A percentile compares a stretch with the other conserved stretches of the same genome.
phyloP scores from a whole-genome alignment of 805 yeast species.

The Kazachstania taianensis region DNA sequence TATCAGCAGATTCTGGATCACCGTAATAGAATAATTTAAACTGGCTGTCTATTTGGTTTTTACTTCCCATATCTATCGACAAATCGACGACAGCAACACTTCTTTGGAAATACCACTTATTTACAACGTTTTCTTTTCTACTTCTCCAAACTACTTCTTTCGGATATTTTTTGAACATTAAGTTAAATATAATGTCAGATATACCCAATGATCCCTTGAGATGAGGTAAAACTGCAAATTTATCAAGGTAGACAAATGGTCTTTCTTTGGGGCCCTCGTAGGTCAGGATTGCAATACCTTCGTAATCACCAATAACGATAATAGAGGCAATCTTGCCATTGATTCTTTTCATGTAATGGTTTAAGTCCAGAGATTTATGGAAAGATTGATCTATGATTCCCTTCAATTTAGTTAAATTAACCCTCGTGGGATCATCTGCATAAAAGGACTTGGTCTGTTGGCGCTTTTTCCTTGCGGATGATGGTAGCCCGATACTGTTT shows the following conservation, averaged over 20 bases:
- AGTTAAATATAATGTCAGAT: constrained; percentile 86
- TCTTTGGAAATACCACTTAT: constrained; percentile 95
- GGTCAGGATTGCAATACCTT: constrained; percentile 88
- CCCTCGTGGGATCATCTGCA: no score
- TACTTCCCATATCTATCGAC: constrained; percentile 26
- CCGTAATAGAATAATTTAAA: constrained; percentile 37
- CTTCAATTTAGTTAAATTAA: constrained; percentile 51
- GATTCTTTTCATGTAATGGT: constrained; percentile 58
- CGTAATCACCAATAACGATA: constrained; percentile 86
- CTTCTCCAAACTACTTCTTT: constrained; percentile 86
- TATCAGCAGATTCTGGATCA: constrained; percentile 17
- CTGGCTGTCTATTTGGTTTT: constrained; percentile 20
- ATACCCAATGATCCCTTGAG: constrained; percentile 89
- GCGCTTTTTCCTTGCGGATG: not conserved
- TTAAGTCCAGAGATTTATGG: constrained; percentile 51
- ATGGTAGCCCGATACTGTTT: constrained; percentile 20
- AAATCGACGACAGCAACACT: constrained; percentile 58
- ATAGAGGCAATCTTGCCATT: constrained; percentile 60
- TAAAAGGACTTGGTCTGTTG: constrained; percentile 8
- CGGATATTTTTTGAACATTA: constrained; percentile 58
- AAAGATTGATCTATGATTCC: constrained; percentile 71
- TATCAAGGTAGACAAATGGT: constrained; percentile 72
- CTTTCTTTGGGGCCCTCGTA: constrained; percentile 45
- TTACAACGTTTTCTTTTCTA: constrained; percentile 75
- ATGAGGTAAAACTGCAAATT: constrained; percentile 77